Percentiles rank a stretch among this genome's conserved stretches.
Conservation (phyloP, 2,329 filamentous ascomycete genomes). For the Aspergillus fijiensis region DNA sequence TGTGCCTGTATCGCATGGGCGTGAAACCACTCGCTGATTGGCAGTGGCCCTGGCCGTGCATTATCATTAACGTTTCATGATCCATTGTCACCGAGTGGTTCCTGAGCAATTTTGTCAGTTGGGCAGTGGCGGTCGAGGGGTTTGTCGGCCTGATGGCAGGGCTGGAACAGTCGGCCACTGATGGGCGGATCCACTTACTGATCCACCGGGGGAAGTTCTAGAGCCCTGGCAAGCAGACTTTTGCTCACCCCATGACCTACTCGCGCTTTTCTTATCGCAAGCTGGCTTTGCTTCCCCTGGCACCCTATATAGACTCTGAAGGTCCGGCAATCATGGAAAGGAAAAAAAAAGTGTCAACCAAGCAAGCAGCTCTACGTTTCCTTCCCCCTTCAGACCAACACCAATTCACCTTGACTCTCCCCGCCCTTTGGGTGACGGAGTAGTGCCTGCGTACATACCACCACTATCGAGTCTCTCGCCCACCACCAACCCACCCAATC, state of each 20-base stretch:
- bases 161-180: constrained; percentile 6
- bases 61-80: background rate
- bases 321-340: background rate
- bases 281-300: background rate
- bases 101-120: background rate
- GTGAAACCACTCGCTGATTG: background rate
- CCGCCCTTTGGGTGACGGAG: constrained; percentile 4
- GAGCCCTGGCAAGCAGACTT: constrained; percentile 2
- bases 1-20: background rate
- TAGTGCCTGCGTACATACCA: background rate
- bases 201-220: constrained; percentile 3
- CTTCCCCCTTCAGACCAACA: background rate
- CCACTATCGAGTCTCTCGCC: background rate
- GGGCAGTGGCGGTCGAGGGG: constrained; percentile 1
- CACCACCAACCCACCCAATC: too few species aligned
- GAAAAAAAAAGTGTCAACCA: background rate
- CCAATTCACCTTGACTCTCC: background rate
- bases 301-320: background rate
- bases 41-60: background rate
- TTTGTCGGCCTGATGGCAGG: constrained; percentile 5
- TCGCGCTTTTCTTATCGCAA: background rate
- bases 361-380: background rate
- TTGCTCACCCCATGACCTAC: constrained; percentile 5
- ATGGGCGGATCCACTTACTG: background rate
- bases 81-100: background rate